These are phyloP conservation scores for Lithospermum erythrorhizon DNA, from an alignment of 257 asterid genomes.

Conservation along the genomic window DNA sequence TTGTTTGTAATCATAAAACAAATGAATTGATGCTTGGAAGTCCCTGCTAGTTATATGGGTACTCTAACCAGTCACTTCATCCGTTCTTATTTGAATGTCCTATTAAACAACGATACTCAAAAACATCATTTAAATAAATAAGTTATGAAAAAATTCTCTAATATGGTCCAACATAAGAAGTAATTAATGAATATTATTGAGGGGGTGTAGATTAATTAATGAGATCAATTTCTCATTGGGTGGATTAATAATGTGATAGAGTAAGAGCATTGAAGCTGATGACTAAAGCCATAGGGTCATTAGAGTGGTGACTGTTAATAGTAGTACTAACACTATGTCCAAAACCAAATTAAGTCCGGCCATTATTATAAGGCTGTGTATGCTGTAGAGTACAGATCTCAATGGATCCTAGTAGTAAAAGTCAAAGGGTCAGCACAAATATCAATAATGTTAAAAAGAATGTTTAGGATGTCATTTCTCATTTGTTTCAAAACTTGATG, in stretches of 20 bases:
- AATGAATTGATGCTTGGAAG: neutral
- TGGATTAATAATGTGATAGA: too few relatives aligned
- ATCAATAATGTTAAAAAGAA: slow-evolving; percentile 13
- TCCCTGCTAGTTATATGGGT: too few relatives aligned
- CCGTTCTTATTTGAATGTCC: too few relatives aligned
- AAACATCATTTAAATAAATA: too few relatives aligned
- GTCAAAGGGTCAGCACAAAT: slow-evolving; percentile 26
- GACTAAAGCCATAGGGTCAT: neutral
- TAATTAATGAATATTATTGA: too few relatives aligned
- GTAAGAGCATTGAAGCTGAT: too few relatives aligned
- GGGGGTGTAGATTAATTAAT: too few relatives aligned
- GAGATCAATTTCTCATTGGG: too few relatives aligned
- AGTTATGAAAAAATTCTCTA: too few relatives aligned
- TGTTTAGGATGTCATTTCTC: neutral
- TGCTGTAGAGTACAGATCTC: slow-evolving; percentile 19
- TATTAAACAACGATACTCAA: too few relatives aligned
- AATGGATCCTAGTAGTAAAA: slow-evolving; percentile 9
- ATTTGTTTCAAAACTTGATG: slow-evolving; percentile 22
- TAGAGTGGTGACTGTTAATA: neutral
- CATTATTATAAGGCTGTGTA: neutral
- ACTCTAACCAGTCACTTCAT: too few relatives aligned
- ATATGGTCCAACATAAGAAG: too few relatives aligned
- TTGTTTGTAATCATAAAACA: neutral
- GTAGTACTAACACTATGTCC: slow-evolving; percentile 1
- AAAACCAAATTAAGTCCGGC: neutral